Evolutionary conservation across 352 stramenopile species (phyloP), one percentile per base, ranked within the genome.

Genomic region (Globisporangium nodosum): DNA sequence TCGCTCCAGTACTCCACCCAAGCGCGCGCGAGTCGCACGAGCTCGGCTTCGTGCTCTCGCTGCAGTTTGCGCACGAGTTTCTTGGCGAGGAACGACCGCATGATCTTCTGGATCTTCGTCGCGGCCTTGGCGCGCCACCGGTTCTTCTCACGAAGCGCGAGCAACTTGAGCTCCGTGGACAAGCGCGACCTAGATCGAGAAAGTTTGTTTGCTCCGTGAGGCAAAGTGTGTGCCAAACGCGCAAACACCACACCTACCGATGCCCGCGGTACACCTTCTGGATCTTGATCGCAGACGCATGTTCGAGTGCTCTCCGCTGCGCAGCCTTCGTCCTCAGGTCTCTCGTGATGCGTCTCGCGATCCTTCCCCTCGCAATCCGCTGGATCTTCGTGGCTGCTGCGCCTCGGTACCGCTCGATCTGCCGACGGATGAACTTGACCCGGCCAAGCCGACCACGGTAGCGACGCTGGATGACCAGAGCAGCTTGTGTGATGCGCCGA

Each of bases 1-100:
- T 94, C 80, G 56, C 69, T 88, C 84, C 81, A 94, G 62, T 87
- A 89, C 61, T 94, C 81, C 15, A 78, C 72, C 76, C 79, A 93
- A 6, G 64, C 60, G 9, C 71, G 69, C 9, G 84, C 77, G 46
- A 79, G 58, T 3, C 60, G 46, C n/a, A 91, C 57, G 37, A 92
- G 64, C 11, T 69, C 59, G 1, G 57, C 61, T 35, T 73, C 55
- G 20, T 70, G 67, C 45, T 77, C 68, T 18, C 70, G 55, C 49
- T 68, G 71, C 60, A 76, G 51, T 5, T 31, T 47, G 13, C 60
- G 55, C 7, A 91, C 78, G 3, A 35, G 43, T 16, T 65, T 66
- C 43, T 73, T 74, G 6, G 84, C 81, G 58, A 88, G 66, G 9
- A 67, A 66, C 27, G 52, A 68, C 9, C 84, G 81, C 31, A 73